Evolutionary conservation across 192 early-diverging fungal species (phyloP).

Genomic region (Entomortierella beljakovae): DNA sequence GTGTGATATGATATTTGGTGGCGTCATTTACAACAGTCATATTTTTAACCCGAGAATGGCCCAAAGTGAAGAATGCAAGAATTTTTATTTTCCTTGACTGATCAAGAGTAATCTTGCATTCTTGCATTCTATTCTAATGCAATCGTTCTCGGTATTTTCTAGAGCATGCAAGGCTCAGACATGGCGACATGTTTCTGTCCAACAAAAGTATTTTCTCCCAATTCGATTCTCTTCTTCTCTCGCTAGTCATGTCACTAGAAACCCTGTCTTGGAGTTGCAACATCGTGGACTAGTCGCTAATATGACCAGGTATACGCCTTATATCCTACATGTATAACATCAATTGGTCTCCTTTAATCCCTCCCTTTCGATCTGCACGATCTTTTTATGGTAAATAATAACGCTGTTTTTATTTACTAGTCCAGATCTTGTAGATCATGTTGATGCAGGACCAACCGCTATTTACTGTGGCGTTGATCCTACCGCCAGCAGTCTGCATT

Average conservation of each 20-base stretch:
- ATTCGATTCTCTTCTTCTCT: slow-evolving; percentile 26
- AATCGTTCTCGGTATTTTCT: slow-evolving; percentile 20
- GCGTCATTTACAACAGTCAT: not conserved
- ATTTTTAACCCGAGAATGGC: not conserved
- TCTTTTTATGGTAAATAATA: not conserved
- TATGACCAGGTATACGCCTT: slow-evolving; percentile 61
- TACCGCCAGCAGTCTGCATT: slow-evolving; percentile 89
- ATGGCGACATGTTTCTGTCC: not conserved
- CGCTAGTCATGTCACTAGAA: slow-evolving; percentile 12
- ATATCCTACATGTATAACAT: not conserved
- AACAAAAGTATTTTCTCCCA: not conserved
- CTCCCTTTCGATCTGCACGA: not conserved
- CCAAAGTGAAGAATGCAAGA: too few relatives aligned
- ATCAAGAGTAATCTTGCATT: not conserved
- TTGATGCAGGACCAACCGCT: slow-evolving; percentile 56
- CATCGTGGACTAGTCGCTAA: slow-evolving; percentile 64
- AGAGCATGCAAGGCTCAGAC: slow-evolving; percentile 4
- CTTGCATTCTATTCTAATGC: slow-evolving; percentile 8
- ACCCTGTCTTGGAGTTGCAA: slow-evolving; percentile 55
- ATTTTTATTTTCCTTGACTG: too few relatives aligned
- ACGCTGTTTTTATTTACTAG: slow-evolving; percentile 21
- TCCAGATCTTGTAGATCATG: slow-evolving; percentile 58
- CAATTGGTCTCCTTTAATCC: not conserved
- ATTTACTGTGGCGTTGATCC: slow-evolving; percentile 96
- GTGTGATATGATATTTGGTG: not conserved